Conservation (phyloP, 305 asterid species). For the Striga hermonthica region DNA sequence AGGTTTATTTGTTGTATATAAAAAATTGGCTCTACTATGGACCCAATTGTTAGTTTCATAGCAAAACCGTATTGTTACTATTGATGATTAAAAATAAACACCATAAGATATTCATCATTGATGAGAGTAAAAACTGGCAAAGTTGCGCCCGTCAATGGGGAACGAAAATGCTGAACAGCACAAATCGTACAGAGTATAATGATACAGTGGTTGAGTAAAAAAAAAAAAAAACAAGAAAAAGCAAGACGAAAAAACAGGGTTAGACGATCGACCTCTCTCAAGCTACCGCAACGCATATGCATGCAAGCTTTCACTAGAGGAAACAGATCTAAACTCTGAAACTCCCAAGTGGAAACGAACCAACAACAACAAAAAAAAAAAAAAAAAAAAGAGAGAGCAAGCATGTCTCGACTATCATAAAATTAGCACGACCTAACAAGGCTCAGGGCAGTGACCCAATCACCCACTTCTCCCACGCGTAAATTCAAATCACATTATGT, state of each 20-base stretch:
- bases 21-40: no score
- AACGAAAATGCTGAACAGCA: no score
- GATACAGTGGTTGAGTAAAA: slow-evolving; percentile 26
- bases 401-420: slow-evolving; percentile 43
- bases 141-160: no score
- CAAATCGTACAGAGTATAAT: slow-evolving; percentile 30
- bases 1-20: no score
- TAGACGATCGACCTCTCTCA: slow-evolving; percentile 24
- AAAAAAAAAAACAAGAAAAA: slow-evolving; percentile 12
- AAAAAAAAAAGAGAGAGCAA: background rate
- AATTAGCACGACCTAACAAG: slow-evolving; percentile 51
- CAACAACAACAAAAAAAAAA: no score
- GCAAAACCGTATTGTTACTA: no score
- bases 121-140: no score
- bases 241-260: slow-evolving; percentile 10
- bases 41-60: no score
- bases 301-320: slow-evolving; percentile 18
- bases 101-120: no score
- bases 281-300: slow-evolving; percentile 19
- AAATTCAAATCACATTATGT: background rate
- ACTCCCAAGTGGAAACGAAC: slow-evolving; percentile 29
- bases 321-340: slow-evolving; percentile 26
- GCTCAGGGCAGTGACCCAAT: slow-evolving; percentile 42
- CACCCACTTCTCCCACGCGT: slow-evolving; percentile 23
- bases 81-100: no score